Base-by-base conservation (phyloP, 2,329 filamentous ascomycete genomes). In the Colletotrichum shisoi region DNA sequence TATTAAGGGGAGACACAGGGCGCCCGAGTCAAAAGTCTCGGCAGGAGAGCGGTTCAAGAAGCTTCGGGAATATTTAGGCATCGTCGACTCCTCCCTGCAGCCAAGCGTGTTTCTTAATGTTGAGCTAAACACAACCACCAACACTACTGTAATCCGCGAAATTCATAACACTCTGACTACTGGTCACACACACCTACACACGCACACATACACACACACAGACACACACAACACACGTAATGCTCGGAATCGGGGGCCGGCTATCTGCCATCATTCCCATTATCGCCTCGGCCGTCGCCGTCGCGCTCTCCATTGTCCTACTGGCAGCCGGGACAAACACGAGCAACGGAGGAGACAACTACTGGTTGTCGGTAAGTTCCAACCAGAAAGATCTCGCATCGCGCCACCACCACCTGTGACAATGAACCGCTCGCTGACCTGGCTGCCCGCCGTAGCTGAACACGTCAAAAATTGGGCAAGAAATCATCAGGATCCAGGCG, bases 261-360 rank as follows among this genome's bases (percentile, higher is more conserved):
- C 44, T 70, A 13, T 53, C 67, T 4, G 52, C 59, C 0, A 49
- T 70, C 5, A 42, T 70, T 3, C 69, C 69, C n/a, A 62, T 69
- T 8, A 37, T 63, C 13, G 63, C 67, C 0, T 57, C 69, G 52
- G 56, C 63, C 13, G 67, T 69, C 2, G 56, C 69, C 24, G 59
- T 80, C 74, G 2, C 88, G 78, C 86, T 76, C 39, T 63, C 56
- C 3, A 56, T 64, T 3, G 56, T 70, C 3, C 52, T 70, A 6
- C 19, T 70, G 4, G 60, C 56, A 9, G 39, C 69, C 6, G 69
- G 69, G 4, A 63, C 56, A 13, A 52, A n/a, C 19, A 59, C 67
- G n/a, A 19, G 54, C 27, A 63, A 52, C 13, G 67, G 53, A 9
- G 48, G 57, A 3, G 27, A 51, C n/a, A 62, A 69, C 15, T 70